Conservation (phyloP, 768 basidiomycete species). For the Symmetrospora coprosmae region DNA sequence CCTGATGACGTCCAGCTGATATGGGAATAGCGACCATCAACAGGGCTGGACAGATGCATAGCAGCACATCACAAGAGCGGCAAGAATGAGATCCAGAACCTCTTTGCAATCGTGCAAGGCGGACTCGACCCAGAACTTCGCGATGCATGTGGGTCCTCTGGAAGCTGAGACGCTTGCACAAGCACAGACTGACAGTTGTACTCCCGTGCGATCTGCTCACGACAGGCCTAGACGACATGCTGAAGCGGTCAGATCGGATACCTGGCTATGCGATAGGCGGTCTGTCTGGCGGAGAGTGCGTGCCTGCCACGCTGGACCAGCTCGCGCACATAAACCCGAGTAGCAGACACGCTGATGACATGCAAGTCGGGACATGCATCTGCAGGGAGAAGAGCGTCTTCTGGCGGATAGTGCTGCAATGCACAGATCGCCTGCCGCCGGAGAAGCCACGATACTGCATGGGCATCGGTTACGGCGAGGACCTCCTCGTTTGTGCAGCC, state of each 20-base stretch:
- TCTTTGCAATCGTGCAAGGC: constrained; percentile 81
- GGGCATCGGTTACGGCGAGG: constrained; percentile 41
- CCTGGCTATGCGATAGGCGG: constrained; percentile 88
- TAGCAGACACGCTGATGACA: too few relatives aligned
- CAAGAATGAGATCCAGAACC: constrained; percentile 53
- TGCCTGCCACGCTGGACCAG: background rate
- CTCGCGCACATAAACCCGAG: too few relatives aligned
- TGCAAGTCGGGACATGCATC: too few relatives aligned
- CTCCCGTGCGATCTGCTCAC: background rate
- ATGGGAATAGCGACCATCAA: too few relatives aligned
- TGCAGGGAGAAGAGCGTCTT: constrained; percentile 3
- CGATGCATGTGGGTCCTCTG: constrained; percentile 44
- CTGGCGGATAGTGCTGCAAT: constrained; percentile 49
- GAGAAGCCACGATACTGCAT: constrained; percentile 80
- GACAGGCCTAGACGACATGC: constrained; percentile 57
- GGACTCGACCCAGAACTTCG: constrained; percentile 60
- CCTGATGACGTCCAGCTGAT: too few relatives aligned
- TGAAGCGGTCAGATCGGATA: constrained; percentile 55
- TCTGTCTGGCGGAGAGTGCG: constrained; percentile 63
- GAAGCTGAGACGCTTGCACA: too few relatives aligned
- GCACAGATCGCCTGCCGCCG: constrained; percentile 59
- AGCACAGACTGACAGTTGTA: too few relatives aligned
- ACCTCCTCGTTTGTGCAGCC: constrained; percentile 76
- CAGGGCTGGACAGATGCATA: constrained; percentile 73
- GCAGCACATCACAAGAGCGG: constrained; percentile 56